Conservation (phyloP, 805 yeast genomes). For the Millerago galiae region DNA sequence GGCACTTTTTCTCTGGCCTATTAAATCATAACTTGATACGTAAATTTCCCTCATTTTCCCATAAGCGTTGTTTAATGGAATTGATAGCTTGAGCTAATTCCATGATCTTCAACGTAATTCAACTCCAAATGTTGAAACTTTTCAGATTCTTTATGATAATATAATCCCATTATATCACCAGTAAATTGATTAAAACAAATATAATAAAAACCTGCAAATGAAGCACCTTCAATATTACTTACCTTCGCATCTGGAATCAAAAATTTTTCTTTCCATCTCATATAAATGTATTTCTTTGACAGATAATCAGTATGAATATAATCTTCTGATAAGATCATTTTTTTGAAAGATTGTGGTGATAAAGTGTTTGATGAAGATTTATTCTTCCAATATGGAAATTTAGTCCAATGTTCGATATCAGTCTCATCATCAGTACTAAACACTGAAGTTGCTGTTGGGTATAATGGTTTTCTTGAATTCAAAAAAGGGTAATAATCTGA, state of each 20-base stretch:
- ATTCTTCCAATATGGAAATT: slow-evolving; percentile 42
- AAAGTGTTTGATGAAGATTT: slow-evolving; percentile 4
- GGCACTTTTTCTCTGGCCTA: too few relatives aligned
- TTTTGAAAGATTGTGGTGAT: slow-evolving; percentile 3
- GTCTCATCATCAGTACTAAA: slow-evolving; percentile 61
- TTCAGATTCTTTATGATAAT: slow-evolving; percentile 76
- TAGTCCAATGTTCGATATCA: slow-evolving; percentile 62
- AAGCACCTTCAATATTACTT: slow-evolving; percentile 56
- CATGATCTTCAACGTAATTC: slow-evolving; percentile 7
- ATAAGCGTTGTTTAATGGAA: not conserved
- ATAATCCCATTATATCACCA: slow-evolving; percentile 74
- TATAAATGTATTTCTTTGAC: slow-evolving; percentile 52
- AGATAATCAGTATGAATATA: slow-evolving; percentile 25
- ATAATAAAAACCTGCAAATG: slow-evolving; percentile 90
- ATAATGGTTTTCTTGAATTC: slow-evolving; percentile 11
- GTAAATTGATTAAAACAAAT: slow-evolving; percentile 72
- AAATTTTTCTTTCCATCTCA: slow-evolving; percentile 95
- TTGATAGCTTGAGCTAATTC: slow-evolving; percentile 4
- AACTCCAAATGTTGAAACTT: slow-evolving; percentile 70
- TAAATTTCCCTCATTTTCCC: not conserved
- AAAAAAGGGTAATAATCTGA: slow-evolving; percentile 46
- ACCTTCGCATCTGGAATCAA: slow-evolving; percentile 69
- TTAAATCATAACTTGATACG: too few relatives aligned
- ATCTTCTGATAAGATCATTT: slow-evolving; percentile 12
- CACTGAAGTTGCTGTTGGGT: not conserved